Evolutionary conservation across 2,329 filamentous ascomycete species (phyloP).

Genomic region (Paecilomyces fulvus): DNA sequence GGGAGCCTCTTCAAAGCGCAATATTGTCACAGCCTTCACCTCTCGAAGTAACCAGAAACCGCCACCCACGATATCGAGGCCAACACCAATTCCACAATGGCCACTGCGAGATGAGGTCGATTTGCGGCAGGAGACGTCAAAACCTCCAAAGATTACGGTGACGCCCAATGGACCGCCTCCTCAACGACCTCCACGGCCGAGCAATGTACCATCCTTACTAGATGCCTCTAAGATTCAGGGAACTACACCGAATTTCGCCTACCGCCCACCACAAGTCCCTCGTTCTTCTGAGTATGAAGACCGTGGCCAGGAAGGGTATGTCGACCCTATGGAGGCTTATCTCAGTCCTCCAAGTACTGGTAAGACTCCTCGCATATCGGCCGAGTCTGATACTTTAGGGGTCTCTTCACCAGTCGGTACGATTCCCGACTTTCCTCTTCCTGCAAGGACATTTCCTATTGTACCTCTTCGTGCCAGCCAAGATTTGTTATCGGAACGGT

Average conservation of each 20-base stretch:
- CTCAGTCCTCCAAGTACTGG: slow-evolving; percentile 14
- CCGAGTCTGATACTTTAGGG: slow-evolving; percentile 21
- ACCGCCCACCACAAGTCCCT: background rate
- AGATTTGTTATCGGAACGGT: slow-evolving; percentile 1
- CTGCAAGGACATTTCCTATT: background rate
- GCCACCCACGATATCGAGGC: slow-evolving; percentile 10
- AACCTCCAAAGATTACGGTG: slow-evolving; percentile 16
- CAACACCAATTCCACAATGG: slow-evolving; percentile 38
- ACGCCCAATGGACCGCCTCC: slow-evolving; percentile 30
- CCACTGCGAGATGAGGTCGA: slow-evolving; percentile 32
- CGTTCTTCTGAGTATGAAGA: background rate
- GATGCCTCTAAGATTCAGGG: background rate
- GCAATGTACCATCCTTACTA: slow-evolving; percentile 31
- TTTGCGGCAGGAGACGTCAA: slow-evolving; percentile 13
- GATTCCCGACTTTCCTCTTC: slow-evolving; percentile 20
- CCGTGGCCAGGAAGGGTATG: slow-evolving; percentile 7
- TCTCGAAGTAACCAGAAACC: slow-evolving; percentile 6
- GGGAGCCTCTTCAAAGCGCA: background rate
- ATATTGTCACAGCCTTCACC: slow-evolving; percentile 5
- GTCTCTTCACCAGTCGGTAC: slow-evolving; percentile 14
- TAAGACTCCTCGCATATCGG: slow-evolving; percentile 17
- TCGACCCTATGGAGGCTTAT: slow-evolving; percentile 13
- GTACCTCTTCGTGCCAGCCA: background rate
- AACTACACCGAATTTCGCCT: background rate
- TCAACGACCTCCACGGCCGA: slow-evolving; percentile 33